These are phyloP conservation scores for Pleurotus eryngii DNA, from an alignment of 768 basidiomycete species.

Conservation along the genomic window DNA sequence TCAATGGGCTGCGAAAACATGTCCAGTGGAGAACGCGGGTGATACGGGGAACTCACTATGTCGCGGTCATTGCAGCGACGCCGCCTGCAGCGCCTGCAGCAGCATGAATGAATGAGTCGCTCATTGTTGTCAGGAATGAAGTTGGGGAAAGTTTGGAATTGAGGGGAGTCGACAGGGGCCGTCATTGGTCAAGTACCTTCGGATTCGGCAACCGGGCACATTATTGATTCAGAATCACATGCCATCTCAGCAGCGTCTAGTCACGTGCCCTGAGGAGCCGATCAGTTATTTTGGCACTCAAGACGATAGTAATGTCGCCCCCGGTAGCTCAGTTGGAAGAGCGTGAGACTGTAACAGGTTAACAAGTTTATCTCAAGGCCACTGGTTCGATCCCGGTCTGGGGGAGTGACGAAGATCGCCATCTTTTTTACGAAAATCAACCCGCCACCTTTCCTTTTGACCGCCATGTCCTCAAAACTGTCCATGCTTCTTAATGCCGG, in stretches of 20 bases:
- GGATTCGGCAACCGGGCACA: too few species aligned
- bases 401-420: neutral
- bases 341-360: constrained; percentile 8
- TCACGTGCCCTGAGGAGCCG: too few species aligned
- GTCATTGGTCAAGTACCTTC: too few species aligned
- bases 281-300: too few species aligned
- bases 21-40: neutral
- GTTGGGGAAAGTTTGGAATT: too few species aligned
- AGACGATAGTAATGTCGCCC: neutral
- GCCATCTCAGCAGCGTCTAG: too few species aligned
- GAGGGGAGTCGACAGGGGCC: too few species aligned
- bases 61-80: constrained; percentile 85
- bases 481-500: constrained; percentile 31
- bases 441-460: too few species aligned
- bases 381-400: constrained; percentile 10
- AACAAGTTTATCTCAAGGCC: constrained; percentile 3
- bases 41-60: constrained; percentile 55
- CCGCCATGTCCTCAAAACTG: constrained; percentile 16
- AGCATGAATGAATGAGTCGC: constrained; percentile 83
- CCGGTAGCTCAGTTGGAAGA: constrained; percentile 9
- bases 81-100: constrained; percentile 89
- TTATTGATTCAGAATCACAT: too few species aligned
- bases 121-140: constrained; percentile 33
- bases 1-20: constrained; percentile 63
- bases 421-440: neutral